Evolutionary conservation across 1,284 basidiomycete genomes (phyloP), one percentile per base, ranked within the genome.

Genomic region (Phylloporus sp.): DNA sequence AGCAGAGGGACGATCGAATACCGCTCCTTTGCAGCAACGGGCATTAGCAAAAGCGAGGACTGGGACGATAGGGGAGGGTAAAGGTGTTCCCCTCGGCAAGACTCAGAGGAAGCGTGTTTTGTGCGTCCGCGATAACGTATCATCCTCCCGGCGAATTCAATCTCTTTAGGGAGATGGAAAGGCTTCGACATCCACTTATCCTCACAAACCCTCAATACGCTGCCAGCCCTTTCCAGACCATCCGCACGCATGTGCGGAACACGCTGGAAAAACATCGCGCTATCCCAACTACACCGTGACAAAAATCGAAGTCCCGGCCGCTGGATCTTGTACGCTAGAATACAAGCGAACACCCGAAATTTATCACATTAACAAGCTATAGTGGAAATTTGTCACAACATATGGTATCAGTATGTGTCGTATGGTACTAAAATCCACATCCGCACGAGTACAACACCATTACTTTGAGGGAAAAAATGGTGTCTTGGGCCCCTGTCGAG

Each of bases 181-280:
- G 83, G 53, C 76, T 89, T 39, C 84, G 93, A 58, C 86, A 92
- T 63, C 90, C 91, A 11, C 78, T 90, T 64, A 89, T 95, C 51
- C 79, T 92, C 28, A 80, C 86, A 15, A 90, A 90, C 69, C 81
- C 88, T 4, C 82, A 86, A 32, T 95, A 89, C 71, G 75, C 85
- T 11, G 77, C 83, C 34, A 90, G 89, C 71, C 93, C 93, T 0
- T 95, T 94, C 74, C 81, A 87, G 68, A 89, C 91, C 2, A 90
- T 95, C 69, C 87, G 91, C 6, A 89, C 84, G 17, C 93, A 95
- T 74, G 91, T 90, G 1, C 82, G 90, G 74, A 95, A 94, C 73
- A 93, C 92, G 1, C 81, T 94, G 13, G 68, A 92, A 50, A 86
- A 85, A 65, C 86, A 84, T 44, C 31, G 29, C 22, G 46, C 29